Evolutionary conservation across 1,139 yeast genomes (phyloP).

Genomic region (Debaryomycetaceae sp.): DNA sequence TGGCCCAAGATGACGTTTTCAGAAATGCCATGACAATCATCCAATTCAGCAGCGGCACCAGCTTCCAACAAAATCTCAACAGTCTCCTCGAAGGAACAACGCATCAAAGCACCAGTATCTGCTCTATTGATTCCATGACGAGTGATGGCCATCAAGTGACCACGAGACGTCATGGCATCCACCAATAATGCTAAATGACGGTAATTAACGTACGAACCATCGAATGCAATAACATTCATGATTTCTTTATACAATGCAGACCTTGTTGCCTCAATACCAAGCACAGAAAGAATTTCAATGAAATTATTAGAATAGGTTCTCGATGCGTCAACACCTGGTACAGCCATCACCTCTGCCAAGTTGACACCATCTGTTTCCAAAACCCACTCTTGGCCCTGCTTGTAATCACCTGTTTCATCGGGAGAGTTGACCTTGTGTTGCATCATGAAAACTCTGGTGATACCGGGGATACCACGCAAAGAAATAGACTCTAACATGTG

Average conservation of each 20-base stretch:
- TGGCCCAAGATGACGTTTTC: conserved; percentile 98
- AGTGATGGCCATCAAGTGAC: conserved; percentile 97
- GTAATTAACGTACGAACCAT: conserved; percentile 98
- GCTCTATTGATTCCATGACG: conserved; percentile 99
- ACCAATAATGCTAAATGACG: conserved; percentile 97
- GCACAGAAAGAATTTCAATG: conserved; percentile 89
- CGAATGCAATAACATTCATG: conserved; percentile 95
- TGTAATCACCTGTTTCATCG: conserved; percentile 81
- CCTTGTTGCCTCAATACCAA: conserved; percentile 98
- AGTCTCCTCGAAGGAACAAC: conserved; percentile 98
- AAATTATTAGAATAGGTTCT: conserved; percentile 94
- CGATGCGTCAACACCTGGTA: conserved; percentile 88
- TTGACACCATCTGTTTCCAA: conserved; percentile 98
- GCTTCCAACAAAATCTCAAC: conserved; percentile 97
- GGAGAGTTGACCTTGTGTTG: conserved; percentile 81
- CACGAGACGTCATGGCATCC: conserved; percentile 98
- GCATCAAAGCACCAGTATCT: conserved; percentile 98
- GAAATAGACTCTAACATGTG: conserved; percentile 96
- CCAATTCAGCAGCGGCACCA: conserved; percentile 95
- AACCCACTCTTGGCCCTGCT: conserved; percentile 94
- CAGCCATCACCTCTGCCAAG: conserved; percentile 90
- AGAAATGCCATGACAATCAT: conserved; percentile 97
- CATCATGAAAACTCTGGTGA: conserved; percentile 90
- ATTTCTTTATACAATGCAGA: conserved; percentile 91
- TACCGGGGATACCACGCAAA: conserved; percentile 93